phyloP scores from a whole-genome alignment of 2,329 filamentous ascomycete species.

The Monosporascus sp. region DNA sequence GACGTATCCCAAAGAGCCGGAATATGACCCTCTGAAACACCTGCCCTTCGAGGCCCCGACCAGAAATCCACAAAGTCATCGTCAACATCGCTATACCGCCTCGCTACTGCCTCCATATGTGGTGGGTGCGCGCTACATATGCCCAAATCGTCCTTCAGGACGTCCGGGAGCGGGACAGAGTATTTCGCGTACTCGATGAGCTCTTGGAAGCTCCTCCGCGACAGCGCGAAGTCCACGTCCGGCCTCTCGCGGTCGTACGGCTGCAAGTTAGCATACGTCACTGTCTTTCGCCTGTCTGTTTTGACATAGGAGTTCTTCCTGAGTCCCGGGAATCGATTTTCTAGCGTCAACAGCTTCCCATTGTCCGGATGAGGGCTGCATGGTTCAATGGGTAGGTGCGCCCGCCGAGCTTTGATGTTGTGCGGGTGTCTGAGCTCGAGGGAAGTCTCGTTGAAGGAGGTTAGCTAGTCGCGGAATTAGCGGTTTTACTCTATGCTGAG shows the following conservation, averaged over 20 bases:
- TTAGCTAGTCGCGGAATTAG: constrained; percentile 12
- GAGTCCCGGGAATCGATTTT: constrained; percentile 5
- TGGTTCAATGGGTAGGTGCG: constrained; percentile 16
- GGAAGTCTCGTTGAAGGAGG: constrained; percentile 11
- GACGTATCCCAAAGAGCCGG: too few relatives aligned
- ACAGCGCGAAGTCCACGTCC: constrained; percentile 10
- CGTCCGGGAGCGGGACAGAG: constrained; percentile 6
- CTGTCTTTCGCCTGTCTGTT: constrained; percentile 5
- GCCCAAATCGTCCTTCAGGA: neutral
- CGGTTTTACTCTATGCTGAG: neutral
- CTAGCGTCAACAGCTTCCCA: constrained; percentile 13
- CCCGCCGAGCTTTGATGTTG: constrained; percentile 3
- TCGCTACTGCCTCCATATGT: neutral
- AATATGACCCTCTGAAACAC: too few relatives aligned
- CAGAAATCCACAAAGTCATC: too few relatives aligned
- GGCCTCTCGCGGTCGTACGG: constrained; percentile 9
- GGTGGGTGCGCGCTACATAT: neutral
- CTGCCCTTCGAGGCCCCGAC: too few relatives aligned
- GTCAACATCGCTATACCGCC: neutral
- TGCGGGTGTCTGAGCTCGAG: constrained; percentile 8
- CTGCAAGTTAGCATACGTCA: constrained; percentile 5
- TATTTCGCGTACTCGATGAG: constrained; percentile 14
- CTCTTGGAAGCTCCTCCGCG: constrained; percentile 12
- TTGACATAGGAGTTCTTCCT: constrained; percentile 15
- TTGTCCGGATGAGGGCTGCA: constrained; percentile 16